phyloP scores from a whole-genome alignment of 2,329 filamentous ascomycete genomes.

The Exophiala phaeomuriformis region DNA sequence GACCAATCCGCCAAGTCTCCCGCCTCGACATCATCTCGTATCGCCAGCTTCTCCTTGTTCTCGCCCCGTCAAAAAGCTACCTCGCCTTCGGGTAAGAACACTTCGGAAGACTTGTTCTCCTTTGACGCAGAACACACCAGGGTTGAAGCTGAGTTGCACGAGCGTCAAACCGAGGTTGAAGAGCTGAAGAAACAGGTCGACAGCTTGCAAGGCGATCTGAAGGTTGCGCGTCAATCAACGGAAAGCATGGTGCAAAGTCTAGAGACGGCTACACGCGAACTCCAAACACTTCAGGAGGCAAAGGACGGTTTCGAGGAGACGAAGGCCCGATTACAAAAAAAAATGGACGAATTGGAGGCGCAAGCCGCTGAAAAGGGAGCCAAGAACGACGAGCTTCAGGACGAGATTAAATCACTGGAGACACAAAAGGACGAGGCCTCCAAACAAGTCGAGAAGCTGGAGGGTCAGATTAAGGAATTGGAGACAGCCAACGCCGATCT shows the following conservation, averaged over 20 bases:
- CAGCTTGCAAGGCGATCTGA: slow-evolving; percentile 62
- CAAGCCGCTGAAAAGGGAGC: slow-evolving; percentile 27
- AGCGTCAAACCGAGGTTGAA: slow-evolving; percentile 63
- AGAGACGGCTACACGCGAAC: slow-evolving; percentile 59
- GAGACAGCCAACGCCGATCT: slow-evolving; percentile 29
- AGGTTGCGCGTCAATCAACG: slow-evolving; percentile 62
- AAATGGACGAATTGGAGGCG: slow-evolving; percentile 38
- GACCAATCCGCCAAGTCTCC: slow-evolving; percentile 29
- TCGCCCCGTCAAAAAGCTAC: slow-evolving; percentile 34
- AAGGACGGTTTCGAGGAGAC: slow-evolving; percentile 44
- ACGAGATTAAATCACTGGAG: slow-evolving; percentile 36
- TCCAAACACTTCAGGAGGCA: slow-evolving; percentile 49
- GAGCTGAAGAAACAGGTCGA: slow-evolving; percentile 63
- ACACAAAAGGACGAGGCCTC: slow-evolving; percentile 36
- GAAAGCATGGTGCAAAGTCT: slow-evolving; percentile 58
- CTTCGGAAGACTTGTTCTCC: slow-evolving; percentile 75
- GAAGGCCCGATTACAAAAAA: slow-evolving; percentile 36
- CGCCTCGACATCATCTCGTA: slow-evolving; percentile 32
- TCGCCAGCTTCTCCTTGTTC: slow-evolving; percentile 35
- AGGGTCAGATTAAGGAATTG: slow-evolving; percentile 26
- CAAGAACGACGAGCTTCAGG: slow-evolving; percentile 30
- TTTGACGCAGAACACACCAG: slow-evolving; percentile 81
- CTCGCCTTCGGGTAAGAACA: slow-evolving; percentile 32
- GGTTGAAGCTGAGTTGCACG: slow-evolving; percentile 65
- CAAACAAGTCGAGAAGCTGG: slow-evolving; percentile 35